Evolutionary conservation across 106 monocot genomes (phyloP).

Genomic region (Allium sativum): DNA sequence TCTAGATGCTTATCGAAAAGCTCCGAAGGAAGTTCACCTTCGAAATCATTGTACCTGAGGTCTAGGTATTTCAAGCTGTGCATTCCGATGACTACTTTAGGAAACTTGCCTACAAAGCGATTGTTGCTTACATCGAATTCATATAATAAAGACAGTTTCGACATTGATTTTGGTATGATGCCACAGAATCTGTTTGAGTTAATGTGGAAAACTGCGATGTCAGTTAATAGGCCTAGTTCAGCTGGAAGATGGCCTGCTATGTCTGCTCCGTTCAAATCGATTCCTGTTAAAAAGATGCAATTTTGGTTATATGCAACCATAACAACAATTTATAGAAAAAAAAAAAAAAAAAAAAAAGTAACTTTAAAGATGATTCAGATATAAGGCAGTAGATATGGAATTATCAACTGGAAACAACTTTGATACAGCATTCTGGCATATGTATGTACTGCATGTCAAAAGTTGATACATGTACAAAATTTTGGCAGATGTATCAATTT

Average conservation of each 20-base stretch:
- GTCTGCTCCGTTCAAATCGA: constrained; percentile 40
- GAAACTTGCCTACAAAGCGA: constrained; percentile 11
- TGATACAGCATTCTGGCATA: too few species aligned
- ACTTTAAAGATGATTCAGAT: too few species aligned
- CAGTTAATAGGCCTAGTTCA: constrained; percentile 44
- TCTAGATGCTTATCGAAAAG: constrained; percentile 10
- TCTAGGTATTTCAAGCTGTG: constrained; percentile 12
- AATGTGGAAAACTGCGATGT: constrained; percentile 35
- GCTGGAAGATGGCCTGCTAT: constrained; percentile 45
- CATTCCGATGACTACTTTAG: constrained; percentile 3
- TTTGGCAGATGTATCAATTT: too few species aligned
- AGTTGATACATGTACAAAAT: too few species aligned
- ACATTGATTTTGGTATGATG: constrained; percentile 24
- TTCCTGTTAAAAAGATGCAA: constrained; percentile 11
- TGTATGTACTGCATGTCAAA: too few species aligned
- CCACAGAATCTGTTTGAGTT: constrained; percentile 58
- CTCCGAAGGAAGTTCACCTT: constrained; percentile 5
- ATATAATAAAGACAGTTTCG: neutral
- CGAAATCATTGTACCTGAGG: constrained; percentile 19
- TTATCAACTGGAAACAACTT: too few species aligned
- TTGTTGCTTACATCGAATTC: constrained; percentile 19
- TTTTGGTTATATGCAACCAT: neutral
- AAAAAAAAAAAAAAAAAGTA: too few species aligned
- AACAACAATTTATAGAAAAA: too few species aligned
- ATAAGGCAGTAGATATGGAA: too few species aligned